A percentile compares a stretch with the other conserved stretches of the same genome.
Conservation (phyloP, 106 monocot genomes). For the Vanilla planifolia region DNA sequence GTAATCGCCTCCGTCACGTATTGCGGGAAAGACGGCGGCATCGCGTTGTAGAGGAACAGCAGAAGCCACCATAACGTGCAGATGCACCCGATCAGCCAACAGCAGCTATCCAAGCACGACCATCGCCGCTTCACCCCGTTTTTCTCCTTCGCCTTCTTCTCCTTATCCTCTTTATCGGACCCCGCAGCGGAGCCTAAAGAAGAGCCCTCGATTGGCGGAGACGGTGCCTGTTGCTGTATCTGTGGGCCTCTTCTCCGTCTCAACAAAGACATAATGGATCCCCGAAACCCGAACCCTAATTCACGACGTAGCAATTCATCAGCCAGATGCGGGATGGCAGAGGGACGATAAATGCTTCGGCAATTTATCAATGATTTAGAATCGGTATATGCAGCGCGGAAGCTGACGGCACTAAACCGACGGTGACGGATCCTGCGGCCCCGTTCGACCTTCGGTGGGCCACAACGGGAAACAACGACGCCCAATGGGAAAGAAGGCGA, state of each 20-base stretch:
- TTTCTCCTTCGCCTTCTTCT: conserved; percentile 3
- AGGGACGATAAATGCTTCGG: no score
- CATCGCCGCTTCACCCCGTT: conserved; percentile 31
- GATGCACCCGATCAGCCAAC: conserved; percentile 77
- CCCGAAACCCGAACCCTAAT: no score
- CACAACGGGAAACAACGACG: no score
- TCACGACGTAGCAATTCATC: no score
- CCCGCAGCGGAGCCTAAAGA: not conserved
- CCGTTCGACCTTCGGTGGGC: no score
- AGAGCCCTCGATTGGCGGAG: not conserved
- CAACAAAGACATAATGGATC: conserved; percentile 4
- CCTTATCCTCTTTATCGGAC: conserved; percentile 3
- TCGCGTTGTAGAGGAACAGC: conserved; percentile 89
- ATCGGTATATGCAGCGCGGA: no score
- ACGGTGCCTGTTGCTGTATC: not conserved
- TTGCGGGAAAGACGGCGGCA: conserved; percentile 98
- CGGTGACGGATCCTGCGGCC: no score
- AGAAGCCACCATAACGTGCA: conserved; percentile 91
- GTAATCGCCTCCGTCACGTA: conserved; percentile 97
- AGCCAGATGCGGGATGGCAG: no score
- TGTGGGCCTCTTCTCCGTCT: not conserved
- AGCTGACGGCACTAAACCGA: no score
- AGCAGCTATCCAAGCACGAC: conserved; percentile 78
- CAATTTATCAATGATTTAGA: no score
- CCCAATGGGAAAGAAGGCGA: no score